These are phyloP conservation scores for Crithidia expoeki DNA, from an alignment of 208 protist species.

Conservation along the genomic window DNA sequence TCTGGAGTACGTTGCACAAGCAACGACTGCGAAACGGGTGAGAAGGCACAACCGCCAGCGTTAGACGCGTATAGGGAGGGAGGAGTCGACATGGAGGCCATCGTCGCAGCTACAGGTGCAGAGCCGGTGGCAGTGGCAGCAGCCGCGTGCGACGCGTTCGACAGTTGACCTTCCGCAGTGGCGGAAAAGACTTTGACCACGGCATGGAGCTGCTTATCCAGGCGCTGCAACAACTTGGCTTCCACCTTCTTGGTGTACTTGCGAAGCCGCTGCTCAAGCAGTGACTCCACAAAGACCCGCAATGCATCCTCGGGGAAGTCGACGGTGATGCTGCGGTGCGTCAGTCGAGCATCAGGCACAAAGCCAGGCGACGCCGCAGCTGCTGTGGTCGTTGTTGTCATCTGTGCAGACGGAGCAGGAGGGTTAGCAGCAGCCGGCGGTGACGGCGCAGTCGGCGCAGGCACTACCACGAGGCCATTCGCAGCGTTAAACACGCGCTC, in stretches of 20 bases:
- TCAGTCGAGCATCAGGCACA: slow-evolving; percentile 21
- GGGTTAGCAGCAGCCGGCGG: not conserved
- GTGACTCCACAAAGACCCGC: slow-evolving; percentile 67
- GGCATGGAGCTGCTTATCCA: slow-evolving; percentile 78
- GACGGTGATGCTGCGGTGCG: slow-evolving; percentile 68
- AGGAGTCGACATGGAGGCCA: not conserved
- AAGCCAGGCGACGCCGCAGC: not conserved
- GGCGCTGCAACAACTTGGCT: slow-evolving; percentile 50
- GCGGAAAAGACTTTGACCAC: slow-evolving; percentile 54
- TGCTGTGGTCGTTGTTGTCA: too few species aligned
- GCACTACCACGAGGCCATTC: slow-evolving; percentile 15
- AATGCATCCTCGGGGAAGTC: slow-evolving; percentile 82
- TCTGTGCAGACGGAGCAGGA: not conserved
- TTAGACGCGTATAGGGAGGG: not conserved
- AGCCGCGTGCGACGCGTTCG: not conserved
- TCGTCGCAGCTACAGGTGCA: not conserved
- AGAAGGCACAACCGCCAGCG: not conserved
- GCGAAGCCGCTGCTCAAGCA: slow-evolving; percentile 60
- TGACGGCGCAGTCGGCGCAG: not conserved
- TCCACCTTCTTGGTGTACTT: slow-evolving; percentile 70
- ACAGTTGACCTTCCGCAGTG: slow-evolving; percentile 64
- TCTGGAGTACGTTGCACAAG: not conserved
- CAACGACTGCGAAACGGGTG: slow-evolving; percentile 11
- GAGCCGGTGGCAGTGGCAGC: not conserved
- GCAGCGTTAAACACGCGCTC: slow-evolving; percentile 3